A percentile compares a stretch with the other conserved stretches of the same genome.
Conservation (phyloP, 441 rosid species). For the Pelargonium australe region DNA sequence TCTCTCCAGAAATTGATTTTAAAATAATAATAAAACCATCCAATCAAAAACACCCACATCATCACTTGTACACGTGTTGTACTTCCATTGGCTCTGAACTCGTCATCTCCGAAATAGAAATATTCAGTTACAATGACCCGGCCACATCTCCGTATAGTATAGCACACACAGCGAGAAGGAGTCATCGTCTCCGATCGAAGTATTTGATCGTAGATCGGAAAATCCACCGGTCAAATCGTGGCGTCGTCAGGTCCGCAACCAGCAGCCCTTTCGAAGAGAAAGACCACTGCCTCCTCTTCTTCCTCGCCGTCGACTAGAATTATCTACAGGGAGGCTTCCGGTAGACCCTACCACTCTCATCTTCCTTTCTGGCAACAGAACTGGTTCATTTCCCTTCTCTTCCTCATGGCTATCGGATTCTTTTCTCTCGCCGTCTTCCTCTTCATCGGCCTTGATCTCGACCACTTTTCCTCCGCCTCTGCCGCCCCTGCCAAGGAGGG, state of each 20-base stretch:
- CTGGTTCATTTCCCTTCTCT: constrained; percentile 53
- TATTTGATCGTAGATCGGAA: neutral
- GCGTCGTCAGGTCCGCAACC: constrained; percentile 2
- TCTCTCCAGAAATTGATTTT: too few species aligned
- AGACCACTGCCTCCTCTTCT: constrained; percentile 17
- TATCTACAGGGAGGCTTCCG: constrained; percentile 22
- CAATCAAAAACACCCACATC: neutral
- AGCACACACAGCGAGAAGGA: neutral
- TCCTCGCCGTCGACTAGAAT: constrained; percentile 31
- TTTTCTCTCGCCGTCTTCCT: constrained; percentile 35
- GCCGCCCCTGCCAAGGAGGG: constrained; percentile 41
- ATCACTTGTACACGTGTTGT: neutral
- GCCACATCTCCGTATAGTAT: neutral
- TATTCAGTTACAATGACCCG: neutral
- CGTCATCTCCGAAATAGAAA: neutral
- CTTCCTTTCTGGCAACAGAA: constrained; percentile 74
- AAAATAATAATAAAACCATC: neutral
- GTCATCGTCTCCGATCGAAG: constrained; percentile 2
- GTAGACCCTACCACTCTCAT: constrained; percentile 13
- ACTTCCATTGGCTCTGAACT: neutral
- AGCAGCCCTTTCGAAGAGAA: constrained; percentile 1
- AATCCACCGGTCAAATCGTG: neutral
- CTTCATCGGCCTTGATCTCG: constrained; percentile 37
- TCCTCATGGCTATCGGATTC: constrained; percentile 30
- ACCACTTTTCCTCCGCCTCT: constrained; percentile 40